phyloP scores from a whole-genome alignment of 306 rosid genomes.

The Cucurbita ficifolia region DNA sequence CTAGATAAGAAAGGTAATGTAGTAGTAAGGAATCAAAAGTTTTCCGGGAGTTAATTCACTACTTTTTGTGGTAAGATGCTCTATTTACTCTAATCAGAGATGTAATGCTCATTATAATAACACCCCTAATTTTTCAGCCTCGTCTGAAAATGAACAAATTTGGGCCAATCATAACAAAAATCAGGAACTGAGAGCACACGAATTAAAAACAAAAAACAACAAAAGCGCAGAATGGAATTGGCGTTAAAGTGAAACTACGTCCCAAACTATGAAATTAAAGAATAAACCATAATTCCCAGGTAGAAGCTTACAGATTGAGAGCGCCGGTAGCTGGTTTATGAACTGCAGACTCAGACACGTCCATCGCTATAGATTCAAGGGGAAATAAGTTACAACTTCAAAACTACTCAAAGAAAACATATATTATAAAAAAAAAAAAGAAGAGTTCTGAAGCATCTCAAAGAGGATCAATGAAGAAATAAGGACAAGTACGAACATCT shows the following conservation, averaged over 20 bases:
- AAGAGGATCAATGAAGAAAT: not conserved
- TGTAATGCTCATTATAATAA: not conserved
- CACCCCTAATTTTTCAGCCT: not conserved
- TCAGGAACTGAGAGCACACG: not conserved
- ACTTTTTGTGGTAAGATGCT: not conserved
- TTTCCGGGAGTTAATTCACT: not conserved
- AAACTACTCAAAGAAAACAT: not conserved
- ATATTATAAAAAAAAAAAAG: not conserved
- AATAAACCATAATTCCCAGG: not conserved
- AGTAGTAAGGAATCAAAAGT: not conserved
- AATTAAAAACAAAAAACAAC: not conserved
- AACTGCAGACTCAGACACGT: conserved; percentile 41
- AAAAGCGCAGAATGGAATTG: not conserved
- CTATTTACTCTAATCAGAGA: not conserved
- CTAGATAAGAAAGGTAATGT: not conserved
- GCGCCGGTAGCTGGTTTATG: conserved; percentile 22
- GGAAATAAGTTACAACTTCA: not conserved
- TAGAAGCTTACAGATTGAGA: conserved; percentile 30
- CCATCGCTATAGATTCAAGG: conserved; percentile 42
- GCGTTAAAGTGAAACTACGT: not conserved
- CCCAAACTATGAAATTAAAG: not conserved
- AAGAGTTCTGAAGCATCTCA: not conserved
- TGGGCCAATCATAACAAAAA: not conserved
- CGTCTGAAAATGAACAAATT: not conserved
- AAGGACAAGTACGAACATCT: not conserved